A percentile compares a stretch with the other conserved stretches of the same genome.
These are phyloP conservation scores for Yamadazyma diospyri DNA, from an alignment of 1,139 yeast species.

Conservation along the genomic window DNA sequence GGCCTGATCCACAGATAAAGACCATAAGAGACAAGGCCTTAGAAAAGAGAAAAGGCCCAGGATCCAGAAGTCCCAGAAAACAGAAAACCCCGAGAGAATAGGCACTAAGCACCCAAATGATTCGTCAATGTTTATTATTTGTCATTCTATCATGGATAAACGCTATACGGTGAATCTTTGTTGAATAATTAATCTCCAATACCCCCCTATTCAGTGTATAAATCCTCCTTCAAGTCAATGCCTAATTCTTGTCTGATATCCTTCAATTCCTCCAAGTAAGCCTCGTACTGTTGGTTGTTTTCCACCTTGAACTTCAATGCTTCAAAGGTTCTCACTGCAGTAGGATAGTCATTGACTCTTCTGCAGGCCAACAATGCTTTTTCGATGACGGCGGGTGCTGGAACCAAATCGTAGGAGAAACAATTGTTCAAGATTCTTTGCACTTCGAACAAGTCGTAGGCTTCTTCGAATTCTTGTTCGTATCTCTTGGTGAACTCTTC, in stretches of 20 bases:
- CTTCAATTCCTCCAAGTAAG: slow-evolving; percentile 92
- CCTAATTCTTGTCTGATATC: slow-evolving; percentile 91
- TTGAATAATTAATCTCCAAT: too few relatives aligned
- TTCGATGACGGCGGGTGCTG: slow-evolving; percentile 94
- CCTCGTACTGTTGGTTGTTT: slow-evolving; percentile 87
- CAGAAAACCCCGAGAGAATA: too few relatives aligned
- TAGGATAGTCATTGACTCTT: slow-evolving; percentile 98
- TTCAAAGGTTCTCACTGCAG: slow-evolving; percentile 97
- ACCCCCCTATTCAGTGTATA: slow-evolving; percentile 48
- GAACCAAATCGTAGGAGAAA: slow-evolving; percentile 96
- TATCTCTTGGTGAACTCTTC: slow-evolving; percentile 93
- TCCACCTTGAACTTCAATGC: slow-evolving; percentile 94
- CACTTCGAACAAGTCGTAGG: slow-evolving; percentile 96
- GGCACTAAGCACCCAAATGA: too few relatives aligned
- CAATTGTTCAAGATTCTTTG: slow-evolving; percentile 88
- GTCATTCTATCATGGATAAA: too few relatives aligned
- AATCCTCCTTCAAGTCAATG: slow-evolving; percentile 89
- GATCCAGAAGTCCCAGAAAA: too few relatives aligned
- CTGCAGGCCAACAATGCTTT: slow-evolving; percentile 97
- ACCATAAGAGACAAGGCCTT: too few relatives aligned
- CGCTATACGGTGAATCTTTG: too few relatives aligned
- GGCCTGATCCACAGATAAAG: too few relatives aligned
- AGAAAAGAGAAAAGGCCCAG: too few relatives aligned
- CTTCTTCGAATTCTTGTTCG: slow-evolving; percentile 96
- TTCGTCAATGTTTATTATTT: too few relatives aligned